A percentile compares a stretch with the other conserved stretches of the same genome.
Evolutionary conservation across 169 alveolate genomes (phyloP).

Genomic region (Plasmodium fragile): DNA sequence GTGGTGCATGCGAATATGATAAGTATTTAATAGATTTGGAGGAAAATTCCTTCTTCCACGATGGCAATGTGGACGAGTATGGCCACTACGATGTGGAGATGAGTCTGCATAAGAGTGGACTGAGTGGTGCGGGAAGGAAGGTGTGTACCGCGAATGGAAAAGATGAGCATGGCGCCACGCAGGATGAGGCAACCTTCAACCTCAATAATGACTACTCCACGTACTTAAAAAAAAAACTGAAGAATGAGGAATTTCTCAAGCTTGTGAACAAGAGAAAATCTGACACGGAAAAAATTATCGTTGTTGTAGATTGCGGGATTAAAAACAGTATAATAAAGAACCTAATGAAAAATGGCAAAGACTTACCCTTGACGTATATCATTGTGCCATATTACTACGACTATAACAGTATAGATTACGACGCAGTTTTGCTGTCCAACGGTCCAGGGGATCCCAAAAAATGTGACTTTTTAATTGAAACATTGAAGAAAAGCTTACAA

Average conservation of each 20-base stretch:
- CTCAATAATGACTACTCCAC: constrained; percentile 38
- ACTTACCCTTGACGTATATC: constrained; percentile 74
- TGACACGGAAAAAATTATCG: constrained; percentile 78
- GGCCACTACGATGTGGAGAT: constrained; percentile 57
- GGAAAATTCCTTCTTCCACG: constrained; percentile 33
- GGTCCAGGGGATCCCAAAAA: constrained; percentile 92
- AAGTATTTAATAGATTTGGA: constrained; percentile 53
- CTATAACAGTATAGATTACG: constrained; percentile 85
- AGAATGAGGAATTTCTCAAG: constrained; percentile 27
- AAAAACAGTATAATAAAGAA: constrained; percentile 89
- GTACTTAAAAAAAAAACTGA: constrained; percentile 17
- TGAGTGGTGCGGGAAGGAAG: constrained; percentile 60
- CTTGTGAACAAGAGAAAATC: constrained; percentile 38
- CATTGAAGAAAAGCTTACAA: constrained; percentile 78
- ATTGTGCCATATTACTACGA: constrained; percentile 86
- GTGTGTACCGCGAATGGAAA: constrained; percentile 32
- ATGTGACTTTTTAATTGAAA: constrained; percentile 81
- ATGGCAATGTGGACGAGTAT: constrained; percentile 40
- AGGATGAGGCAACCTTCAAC: neutral
- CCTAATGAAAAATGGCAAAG: constrained; percentile 60
- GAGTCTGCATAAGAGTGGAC: constrained; percentile 21
- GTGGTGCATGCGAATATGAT: constrained; percentile 43
- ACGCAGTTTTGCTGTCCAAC: constrained; percentile 89
- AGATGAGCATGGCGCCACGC: neutral
- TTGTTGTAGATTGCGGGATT: constrained; percentile 90